Percentiles rank a stretch among this genome's conserved stretches.
These are phyloP conservation scores for Fremontodendron californicum DNA, from an alignment of 345 rosid species.

Conservation along the genomic window DNA sequence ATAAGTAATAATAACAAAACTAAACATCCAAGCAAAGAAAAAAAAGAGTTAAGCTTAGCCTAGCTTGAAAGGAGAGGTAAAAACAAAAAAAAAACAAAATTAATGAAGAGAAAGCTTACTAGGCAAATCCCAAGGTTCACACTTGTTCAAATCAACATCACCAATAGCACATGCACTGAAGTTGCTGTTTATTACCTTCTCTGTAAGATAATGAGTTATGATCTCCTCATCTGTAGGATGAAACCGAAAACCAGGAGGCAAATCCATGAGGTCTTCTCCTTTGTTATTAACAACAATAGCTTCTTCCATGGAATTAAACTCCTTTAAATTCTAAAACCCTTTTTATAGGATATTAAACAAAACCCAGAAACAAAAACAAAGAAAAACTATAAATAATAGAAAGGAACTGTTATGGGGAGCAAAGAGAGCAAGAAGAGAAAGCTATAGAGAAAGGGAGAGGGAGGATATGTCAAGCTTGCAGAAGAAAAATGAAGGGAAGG, in stretches of 20 bases:
- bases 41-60: background rate
- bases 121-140: conserved; percentile 94
- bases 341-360: background rate
- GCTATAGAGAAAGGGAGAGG: conserved; percentile 9
- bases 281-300: conserved; percentile 55
- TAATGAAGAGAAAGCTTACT: conserved; percentile 32
- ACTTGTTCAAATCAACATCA: conserved; percentile 87
- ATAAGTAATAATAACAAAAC: no score
- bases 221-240: conserved; percentile 96
- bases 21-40: background rate
- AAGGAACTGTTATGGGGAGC: background rate
- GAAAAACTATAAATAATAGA: background rate
- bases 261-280: conserved; percentile 49
- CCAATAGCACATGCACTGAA: conserved; percentile 59
- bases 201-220: conserved; percentile 57
- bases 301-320: conserved; percentile 41
- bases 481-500: conserved; percentile 32
- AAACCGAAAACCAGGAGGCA: conserved; percentile 90
- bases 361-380: conserved; percentile 11
- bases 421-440: background rate
- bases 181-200: conserved; percentile 46
- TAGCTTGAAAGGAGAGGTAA: background rate
- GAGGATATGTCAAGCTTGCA: conserved; percentile 4
- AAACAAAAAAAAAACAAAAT: background rate
- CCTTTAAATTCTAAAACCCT: background rate